Evolutionary conservation across 2,329 filamentous ascomycete species (phyloP).

Genomic region (Aureobasidium musti): DNA sequence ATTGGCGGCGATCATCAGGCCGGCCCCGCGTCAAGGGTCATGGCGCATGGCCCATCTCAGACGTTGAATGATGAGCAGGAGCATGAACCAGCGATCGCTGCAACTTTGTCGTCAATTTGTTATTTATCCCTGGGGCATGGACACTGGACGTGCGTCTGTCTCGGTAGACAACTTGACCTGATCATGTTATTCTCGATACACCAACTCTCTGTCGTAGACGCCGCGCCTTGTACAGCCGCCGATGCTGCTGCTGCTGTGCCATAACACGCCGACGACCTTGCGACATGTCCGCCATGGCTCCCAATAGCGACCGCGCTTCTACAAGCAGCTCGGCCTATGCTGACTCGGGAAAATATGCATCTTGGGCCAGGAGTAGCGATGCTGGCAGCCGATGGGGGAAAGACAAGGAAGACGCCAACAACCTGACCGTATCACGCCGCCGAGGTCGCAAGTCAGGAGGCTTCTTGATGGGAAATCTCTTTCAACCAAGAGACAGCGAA

Average conservation of each 20-base stretch:
- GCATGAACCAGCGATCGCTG: neutral
- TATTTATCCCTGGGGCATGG: neutral
- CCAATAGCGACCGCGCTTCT: slow-evolving; percentile 27
- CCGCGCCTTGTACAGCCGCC: neutral
- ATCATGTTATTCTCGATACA: slow-evolving; percentile 18
- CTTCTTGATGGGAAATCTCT: slow-evolving; percentile 24
- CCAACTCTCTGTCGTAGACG: slow-evolving; percentile 1
- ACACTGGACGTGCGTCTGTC: slow-evolving; percentile 10
- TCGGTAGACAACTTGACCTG: neutral
- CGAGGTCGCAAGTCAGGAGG: slow-evolving; percentile 20
- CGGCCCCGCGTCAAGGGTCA: neutral
- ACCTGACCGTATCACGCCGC: slow-evolving; percentile 13
- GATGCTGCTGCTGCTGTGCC: neutral
- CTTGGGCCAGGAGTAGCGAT: slow-evolving; percentile 21
- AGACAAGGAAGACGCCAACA: slow-evolving; percentile 28
- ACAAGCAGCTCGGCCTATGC: slow-evolving; percentile 12
- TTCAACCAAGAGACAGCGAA: slow-evolving; percentile 6
- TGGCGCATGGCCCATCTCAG: neutral
- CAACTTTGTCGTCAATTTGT: neutral
- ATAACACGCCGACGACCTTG: slow-evolving; percentile 9
- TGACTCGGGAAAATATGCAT: slow-evolving; percentile 19
- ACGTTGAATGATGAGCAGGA: neutral
- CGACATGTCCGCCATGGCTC: slow-evolving; percentile 5
- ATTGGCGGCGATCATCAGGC: neutral
- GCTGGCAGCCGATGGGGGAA: slow-evolving; percentile 10